Evolutionary conservation across 75 land plant species (phyloP).

Genomic region (Gnetum montanum): DNA sequence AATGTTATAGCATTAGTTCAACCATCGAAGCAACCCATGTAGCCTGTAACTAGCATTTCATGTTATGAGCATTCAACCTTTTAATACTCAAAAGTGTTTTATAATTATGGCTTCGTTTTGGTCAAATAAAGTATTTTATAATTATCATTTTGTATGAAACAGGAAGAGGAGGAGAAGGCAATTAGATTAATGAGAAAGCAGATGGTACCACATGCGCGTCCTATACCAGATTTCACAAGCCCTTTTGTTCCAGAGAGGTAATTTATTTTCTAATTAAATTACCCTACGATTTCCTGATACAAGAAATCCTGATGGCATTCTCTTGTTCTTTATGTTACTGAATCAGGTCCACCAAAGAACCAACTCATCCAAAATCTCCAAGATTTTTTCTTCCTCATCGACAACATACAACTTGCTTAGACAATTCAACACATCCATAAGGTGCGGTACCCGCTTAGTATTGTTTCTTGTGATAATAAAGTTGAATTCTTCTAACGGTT

Average conservation of each 20-base stretch:
- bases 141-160: too few relatives aligned
- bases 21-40: background rate
- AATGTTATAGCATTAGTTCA: background rate
- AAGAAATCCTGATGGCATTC: background rate
- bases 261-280: background rate
- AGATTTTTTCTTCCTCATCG: slow-evolving; percentile 32
- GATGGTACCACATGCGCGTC: slow-evolving; percentile 87
- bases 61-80: too few relatives aligned
- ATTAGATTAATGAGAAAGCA: slow-evolving; percentile 68
- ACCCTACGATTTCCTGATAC: background rate
- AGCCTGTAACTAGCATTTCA: too few relatives aligned
- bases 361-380: slow-evolving; percentile 73
- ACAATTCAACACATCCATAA: too few relatives aligned
- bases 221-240: slow-evolving; percentile 62
- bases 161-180: slow-evolving; percentile 85
- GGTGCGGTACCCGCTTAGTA: too few relatives aligned
- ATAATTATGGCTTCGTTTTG: too few relatives aligned
- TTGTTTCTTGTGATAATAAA: too few relatives aligned
- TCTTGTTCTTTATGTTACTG: background rate
- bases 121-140: too few relatives aligned
- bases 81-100: too few relatives aligned
- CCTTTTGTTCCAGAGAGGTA: slow-evolving; percentile 85
- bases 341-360: slow-evolving; percentile 57
- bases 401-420: slow-evolving; percentile 9
- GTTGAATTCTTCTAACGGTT: too few relatives aligned